phyloP scores from a whole-genome alignment of 1,139 yeast species.

The Protomyces gravidus region DNA sequence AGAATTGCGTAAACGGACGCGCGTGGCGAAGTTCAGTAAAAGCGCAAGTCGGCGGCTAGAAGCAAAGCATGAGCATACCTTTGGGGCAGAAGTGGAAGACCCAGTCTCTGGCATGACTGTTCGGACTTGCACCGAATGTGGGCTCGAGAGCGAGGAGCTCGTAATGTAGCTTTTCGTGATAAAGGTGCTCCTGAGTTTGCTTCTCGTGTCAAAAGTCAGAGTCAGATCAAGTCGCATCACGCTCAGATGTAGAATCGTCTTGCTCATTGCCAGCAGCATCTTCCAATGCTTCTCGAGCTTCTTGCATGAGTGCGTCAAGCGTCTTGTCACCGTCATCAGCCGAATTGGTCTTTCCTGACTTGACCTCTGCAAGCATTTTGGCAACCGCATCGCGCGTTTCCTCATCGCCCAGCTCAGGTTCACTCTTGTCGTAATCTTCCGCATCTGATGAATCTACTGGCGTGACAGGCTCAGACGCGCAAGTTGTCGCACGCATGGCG shows the following conservation, averaged over 20 bases:
- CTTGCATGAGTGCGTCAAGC: background rate
- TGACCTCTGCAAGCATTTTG: background rate
- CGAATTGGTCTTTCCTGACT: background rate
- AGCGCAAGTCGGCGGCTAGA: slow-evolving; percentile 27
- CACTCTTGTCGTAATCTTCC: background rate
- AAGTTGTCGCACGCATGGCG: background rate
- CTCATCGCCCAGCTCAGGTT: background rate
- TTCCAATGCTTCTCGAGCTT: background rate
- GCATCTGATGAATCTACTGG: background rate
- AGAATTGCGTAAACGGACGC: slow-evolving; percentile 83
- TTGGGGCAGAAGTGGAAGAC: slow-evolving; percentile 20
- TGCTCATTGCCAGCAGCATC: background rate
- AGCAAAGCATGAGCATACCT: slow-evolving; percentile 27
- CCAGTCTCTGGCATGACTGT: slow-evolving; percentile 25
- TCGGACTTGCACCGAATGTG: slow-evolving; percentile 26
- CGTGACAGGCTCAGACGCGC: background rate
- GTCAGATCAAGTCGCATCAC: no score
- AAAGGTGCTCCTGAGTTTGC: no score
- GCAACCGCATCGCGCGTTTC: background rate
- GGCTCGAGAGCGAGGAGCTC: slow-evolving; percentile 28
- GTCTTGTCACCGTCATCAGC: background rate
- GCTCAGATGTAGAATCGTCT: no score
- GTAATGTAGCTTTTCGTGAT: slow-evolving; percentile 11
- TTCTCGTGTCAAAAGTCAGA: no score
- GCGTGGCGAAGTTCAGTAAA: slow-evolving; percentile 81